Percentiles rank a stretch among this genome's conserved stretches.
Conservation (phyloP, 2,329 filamentous ascomycete genomes). For the Colletotrichum scovillei region DNA sequence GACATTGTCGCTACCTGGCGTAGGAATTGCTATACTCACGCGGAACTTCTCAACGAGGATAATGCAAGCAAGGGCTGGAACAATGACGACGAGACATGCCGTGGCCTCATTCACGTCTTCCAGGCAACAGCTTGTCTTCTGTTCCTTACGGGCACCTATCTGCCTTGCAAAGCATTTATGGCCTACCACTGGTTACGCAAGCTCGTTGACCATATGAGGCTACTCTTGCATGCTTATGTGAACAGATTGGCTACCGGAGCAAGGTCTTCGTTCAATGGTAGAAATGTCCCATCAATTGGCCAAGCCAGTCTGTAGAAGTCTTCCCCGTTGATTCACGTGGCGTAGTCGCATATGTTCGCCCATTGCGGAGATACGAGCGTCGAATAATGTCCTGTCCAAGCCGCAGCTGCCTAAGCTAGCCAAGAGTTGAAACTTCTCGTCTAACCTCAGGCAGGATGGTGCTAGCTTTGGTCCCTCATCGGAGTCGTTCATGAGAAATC, state of each 20-base stretch:
- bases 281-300: neutral
- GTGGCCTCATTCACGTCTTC: neutral
- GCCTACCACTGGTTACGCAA: neutral
- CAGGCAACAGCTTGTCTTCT: neutral
- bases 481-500: conserved; percentile 76
- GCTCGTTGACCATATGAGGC: neutral
- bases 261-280: neutral
- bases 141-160: neutral
- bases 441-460: neutral
- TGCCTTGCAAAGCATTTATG: neutral
- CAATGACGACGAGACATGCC: neutral
- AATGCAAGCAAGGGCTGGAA: neutral
- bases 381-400: neutral
- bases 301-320: neutral
- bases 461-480: neutral
- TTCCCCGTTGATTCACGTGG: too few relatives aligned
- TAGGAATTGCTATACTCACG: neutral
- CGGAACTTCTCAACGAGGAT: neutral
- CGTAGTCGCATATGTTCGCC: neutral
- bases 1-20: neutral
- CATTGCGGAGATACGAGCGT: neutral
- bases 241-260: neutral
- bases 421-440: neutral
- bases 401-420: neutral
- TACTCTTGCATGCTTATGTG: neutral